Conservation (phyloP, 2,329 filamentous ascomycete genomes). For the Colletotrichum eremochloae region DNA sequence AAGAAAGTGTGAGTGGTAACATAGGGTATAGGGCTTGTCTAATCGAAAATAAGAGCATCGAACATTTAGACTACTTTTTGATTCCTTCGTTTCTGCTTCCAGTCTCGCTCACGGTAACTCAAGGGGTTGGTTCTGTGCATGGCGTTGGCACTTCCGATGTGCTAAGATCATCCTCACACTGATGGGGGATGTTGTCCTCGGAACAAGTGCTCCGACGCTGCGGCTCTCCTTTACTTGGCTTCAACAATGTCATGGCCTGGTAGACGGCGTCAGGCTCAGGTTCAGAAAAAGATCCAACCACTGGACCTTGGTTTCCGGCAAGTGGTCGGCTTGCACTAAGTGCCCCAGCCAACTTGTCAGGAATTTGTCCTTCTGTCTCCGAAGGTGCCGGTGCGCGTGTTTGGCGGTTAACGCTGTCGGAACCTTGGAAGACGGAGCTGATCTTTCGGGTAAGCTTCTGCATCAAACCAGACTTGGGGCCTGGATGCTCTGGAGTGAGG, state of each 20-base stretch:
- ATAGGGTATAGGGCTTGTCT: background rate
- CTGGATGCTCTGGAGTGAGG: background rate
- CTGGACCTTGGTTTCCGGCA: too few relatives aligned
- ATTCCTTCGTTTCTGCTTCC: background rate
- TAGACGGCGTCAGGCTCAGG: conserved; percentile 13
- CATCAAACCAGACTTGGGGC: conserved; percentile 12
- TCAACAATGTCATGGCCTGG: conserved; percentile 17
- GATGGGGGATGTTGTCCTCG: conserved; percentile 18
- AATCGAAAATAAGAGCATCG: background rate
- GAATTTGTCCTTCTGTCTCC: conserved; percentile 5
- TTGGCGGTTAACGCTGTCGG: background rate
- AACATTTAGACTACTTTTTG: background rate
- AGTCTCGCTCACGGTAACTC: background rate
- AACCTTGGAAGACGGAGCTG: conserved; percentile 32
- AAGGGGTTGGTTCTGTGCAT: background rate
- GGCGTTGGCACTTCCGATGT: background rate
- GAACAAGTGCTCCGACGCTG: background rate
- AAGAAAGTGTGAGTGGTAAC: background rate
- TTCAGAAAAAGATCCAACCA: conserved; percentile 3
- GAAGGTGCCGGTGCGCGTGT: conserved; percentile 17
- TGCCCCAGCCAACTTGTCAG: background rate
- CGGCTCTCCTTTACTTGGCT: background rate
- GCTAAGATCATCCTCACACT: conserved; percentile 2
- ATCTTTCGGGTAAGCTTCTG: conserved; percentile 33
- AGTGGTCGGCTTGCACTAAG: background rate